phyloP scores from a whole-genome alignment of 1,284 basidiomycete species.

The Papiliotrema flavescens region DNA sequence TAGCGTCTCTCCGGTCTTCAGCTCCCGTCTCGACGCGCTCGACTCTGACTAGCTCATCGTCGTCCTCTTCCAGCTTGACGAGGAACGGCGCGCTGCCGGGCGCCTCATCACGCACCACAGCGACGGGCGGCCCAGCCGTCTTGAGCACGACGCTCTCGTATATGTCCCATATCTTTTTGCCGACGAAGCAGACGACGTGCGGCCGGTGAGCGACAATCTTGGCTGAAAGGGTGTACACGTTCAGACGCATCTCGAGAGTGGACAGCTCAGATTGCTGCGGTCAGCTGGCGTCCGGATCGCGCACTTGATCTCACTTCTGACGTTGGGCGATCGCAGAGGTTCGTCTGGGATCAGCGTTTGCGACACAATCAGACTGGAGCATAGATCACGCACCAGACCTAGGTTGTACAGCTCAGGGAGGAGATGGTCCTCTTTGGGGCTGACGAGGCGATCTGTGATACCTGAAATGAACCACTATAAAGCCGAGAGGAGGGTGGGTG shows the following conservation, averaged over 20 bases:
- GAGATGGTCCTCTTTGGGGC: slow-evolving; percentile 34
- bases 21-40: too few relatives aligned
- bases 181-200: slow-evolving; percentile 65
- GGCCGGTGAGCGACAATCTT: slow-evolving; percentile 61
- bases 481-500: slow-evolving; percentile 3
- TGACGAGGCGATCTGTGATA: slow-evolving; percentile 53
- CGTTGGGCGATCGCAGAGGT: slow-evolving; percentile 60
- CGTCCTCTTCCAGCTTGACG: too few relatives aligned
- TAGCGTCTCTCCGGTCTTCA: too few relatives aligned
- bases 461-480: slow-evolving; percentile 44
- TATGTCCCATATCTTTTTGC: slow-evolving; percentile 63
- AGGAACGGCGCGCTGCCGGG: too few relatives aligned
- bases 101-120: background rate
- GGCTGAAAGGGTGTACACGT: slow-evolving; percentile 55
- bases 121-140: slow-evolving; percentile 11
- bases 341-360: slow-evolving; percentile 52
- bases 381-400: slow-evolving; percentile 53
- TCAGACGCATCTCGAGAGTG: slow-evolving; percentile 54
- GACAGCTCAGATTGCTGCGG: slow-evolving; percentile 60
- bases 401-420: slow-evolving; percentile 47
- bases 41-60: too few relatives aligned
- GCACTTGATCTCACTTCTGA: slow-evolving; percentile 50
- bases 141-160: slow-evolving; percentile 51
- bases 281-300: background rate
- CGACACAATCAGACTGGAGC: background rate